These are phyloP conservation scores for Carex littledalei DNA, from an alignment of 176 grass and related monocot genomes.

Conservation along the genomic window DNA sequence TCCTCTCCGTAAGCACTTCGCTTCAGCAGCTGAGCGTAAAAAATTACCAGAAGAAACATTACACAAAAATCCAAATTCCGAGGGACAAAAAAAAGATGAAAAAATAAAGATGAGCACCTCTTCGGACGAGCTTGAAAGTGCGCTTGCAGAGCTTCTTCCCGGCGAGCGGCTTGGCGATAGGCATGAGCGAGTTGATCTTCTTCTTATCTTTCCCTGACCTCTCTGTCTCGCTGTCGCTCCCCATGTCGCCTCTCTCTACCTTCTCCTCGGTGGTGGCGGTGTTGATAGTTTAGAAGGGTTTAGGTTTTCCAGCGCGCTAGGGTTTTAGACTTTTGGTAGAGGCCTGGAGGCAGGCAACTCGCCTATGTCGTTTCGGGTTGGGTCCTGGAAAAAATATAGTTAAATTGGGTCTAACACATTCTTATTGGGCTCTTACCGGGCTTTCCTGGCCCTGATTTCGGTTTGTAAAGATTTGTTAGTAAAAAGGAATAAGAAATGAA, in stretches of 20 bases:
- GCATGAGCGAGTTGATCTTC: slow-evolving; percentile 32
- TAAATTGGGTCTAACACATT: not conserved
- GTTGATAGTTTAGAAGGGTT: slow-evolving; percentile 3
- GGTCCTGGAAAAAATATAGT: not conserved
- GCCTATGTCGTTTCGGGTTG: not conserved
- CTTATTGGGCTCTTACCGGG: not conserved
- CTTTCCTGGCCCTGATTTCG: not conserved
- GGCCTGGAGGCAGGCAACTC: not conserved
- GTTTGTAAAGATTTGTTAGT: not conserved
- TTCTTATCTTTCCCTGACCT: slow-evolving; percentile 27
- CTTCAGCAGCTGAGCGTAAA: slow-evolving; percentile 47
- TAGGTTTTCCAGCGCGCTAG: slow-evolving; percentile 31
- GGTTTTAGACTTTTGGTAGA: slow-evolving; percentile 11
- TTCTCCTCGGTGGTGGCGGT: slow-evolving; percentile 2
- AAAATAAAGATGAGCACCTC: slow-evolving; percentile 30
- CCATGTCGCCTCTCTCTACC: slow-evolving; percentile 26
- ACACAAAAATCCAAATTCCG: not conserved
- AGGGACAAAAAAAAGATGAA: not conserved
- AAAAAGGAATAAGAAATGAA: too few species aligned
- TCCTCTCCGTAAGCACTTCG: slow-evolving; percentile 86
- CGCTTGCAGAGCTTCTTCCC: slow-evolving; percentile 76
- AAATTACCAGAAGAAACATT: not conserved
- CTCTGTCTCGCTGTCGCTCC: slow-evolving; percentile 47
- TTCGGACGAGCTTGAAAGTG: slow-evolving; percentile 81
- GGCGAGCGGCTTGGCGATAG: slow-evolving; percentile 80